Evolutionary conservation across 345 rosid genomes (phyloP).

Genomic region (Hibiscus syriacus): DNA sequence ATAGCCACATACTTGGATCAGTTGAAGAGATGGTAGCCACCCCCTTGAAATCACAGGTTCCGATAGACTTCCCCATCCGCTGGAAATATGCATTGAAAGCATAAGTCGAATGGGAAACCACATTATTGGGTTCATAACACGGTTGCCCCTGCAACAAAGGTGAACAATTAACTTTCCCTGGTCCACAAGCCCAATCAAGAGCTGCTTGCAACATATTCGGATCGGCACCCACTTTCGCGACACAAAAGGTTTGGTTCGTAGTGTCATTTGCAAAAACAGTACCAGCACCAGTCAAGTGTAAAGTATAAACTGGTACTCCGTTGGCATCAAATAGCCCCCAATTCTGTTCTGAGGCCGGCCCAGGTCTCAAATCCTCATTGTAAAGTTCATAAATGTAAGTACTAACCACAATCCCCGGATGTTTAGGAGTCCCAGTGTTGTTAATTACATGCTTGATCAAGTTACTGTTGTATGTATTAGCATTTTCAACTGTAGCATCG

Average conservation of each 20-base stretch:
- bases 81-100: constrained; percentile 95
- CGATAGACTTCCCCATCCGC: constrained; percentile 55
- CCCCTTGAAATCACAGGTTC: constrained; percentile 94
- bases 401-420: constrained; percentile 61
- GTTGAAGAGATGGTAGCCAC: constrained; percentile 80
- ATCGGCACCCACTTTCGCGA: constrained; percentile 65
- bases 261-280: constrained; percentile 81
- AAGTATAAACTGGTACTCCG: constrained; percentile 57
- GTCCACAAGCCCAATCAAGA: constrained; percentile 99
- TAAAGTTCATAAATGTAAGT: constrained; percentile 93
- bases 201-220: constrained; percentile 93
- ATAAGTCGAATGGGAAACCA: constrained; percentile 63
- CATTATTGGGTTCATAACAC: constrained; percentile 82
- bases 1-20: constrained; percentile 68
- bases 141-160: constrained; percentile 65
- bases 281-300: constrained; percentile 83
- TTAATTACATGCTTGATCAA: constrained; percentile 81
- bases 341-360: constrained; percentile 68
- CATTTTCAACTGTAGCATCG: constrained; percentile 73
- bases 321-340: constrained; percentile 87
- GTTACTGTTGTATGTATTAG: constrained; percentile 90
- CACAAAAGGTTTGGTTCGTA: constrained; percentile 91
- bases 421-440: constrained; percentile 92
- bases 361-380: constrained; percentile 79
- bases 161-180: constrained; percentile 93